Evolutionary conservation across 768 basidiomycete species (phyloP).

Genomic region (Tulasnella sp.): DNA sequence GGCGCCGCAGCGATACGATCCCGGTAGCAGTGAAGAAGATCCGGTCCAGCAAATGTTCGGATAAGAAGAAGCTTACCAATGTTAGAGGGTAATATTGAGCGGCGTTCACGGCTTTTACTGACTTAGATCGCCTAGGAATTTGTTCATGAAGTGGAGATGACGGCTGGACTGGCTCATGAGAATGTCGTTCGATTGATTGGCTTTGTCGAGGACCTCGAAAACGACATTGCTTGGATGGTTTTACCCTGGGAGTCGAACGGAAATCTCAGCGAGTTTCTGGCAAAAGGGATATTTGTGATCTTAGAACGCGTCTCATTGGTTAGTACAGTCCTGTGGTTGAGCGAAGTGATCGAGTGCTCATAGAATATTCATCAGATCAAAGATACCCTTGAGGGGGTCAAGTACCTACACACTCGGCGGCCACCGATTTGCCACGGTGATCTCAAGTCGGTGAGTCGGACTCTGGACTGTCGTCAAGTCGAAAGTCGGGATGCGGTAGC

Average conservation of each 20-base stretch:
- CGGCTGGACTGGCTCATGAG: neutral
- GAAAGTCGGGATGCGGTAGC: neutral
- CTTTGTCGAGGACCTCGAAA: neutral
- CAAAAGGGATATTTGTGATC: neutral
- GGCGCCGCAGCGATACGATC: neutral
- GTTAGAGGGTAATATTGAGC: neutral
- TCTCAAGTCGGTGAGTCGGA: neutral
- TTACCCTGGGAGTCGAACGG: neutral
- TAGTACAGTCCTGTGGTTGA: neutral
- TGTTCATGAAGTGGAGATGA: neutral
- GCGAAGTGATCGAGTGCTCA: neutral
- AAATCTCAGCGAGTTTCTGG: neutral
- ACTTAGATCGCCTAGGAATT: neutral
- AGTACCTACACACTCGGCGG: neutral
- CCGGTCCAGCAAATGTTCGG: neutral
- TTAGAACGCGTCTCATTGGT: neutral
- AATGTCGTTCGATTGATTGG: neutral
- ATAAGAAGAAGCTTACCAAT: neutral
- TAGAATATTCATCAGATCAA: neutral
- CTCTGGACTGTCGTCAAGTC: neutral
- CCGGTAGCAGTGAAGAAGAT: neutral
- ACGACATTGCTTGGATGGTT: neutral
- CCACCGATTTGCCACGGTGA: slow-evolving; percentile 4
- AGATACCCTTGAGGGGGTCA: neutral
- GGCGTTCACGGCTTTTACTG: neutral